phyloP scores from a whole-genome alignment of 2,329 filamentous ascomycete species.

The Neoarthrinium moseri region DNA sequence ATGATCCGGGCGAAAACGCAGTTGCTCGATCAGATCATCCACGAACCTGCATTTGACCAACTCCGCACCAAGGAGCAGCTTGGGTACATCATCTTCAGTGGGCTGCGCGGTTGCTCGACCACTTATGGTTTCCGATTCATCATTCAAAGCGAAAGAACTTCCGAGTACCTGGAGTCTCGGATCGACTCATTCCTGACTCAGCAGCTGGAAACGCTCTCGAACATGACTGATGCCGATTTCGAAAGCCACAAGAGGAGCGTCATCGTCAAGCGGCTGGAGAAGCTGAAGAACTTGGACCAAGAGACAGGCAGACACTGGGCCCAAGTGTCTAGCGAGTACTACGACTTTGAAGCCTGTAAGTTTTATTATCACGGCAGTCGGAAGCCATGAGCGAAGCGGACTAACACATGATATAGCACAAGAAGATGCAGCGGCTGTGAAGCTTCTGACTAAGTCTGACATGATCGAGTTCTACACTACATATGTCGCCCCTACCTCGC shows the following conservation, averaged over 20 bases:
- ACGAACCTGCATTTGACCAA: conserved; percentile 93
- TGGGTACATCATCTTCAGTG: conserved; percentile 92
- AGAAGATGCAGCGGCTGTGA: conserved; percentile 73
- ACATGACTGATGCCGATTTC: conserved; percentile 78
- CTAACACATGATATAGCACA: conserved; percentile 49
- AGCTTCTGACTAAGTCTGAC: conserved; percentile 73
- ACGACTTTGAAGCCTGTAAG: conserved; percentile 84
- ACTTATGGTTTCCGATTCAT: conserved; percentile 85
- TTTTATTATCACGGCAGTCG: conserved; percentile 12
- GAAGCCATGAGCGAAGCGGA: no score
- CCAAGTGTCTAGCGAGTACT: conserved; percentile 81
- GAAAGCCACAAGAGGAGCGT: conserved; percentile 89
- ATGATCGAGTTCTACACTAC: conserved; percentile 76
- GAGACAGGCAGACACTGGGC: conserved; percentile 82
- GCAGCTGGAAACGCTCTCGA: conserved; percentile 5
- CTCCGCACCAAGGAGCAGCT: conserved; percentile 96
- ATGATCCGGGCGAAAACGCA: conserved; percentile 71
- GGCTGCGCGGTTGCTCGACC: conserved; percentile 67
- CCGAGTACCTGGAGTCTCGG: conserved; percentile 79
- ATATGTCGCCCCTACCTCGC: conserved; percentile 73
- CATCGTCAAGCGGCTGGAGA: conserved; percentile 83
- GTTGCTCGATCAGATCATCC: conserved; percentile 83
- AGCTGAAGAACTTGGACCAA: conserved; percentile 85
- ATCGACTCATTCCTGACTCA: conserved; percentile 76
- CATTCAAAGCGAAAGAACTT: conserved; percentile 87